Evolutionary conservation across 2,329 filamentous ascomycete genomes (phyloP).

Genomic region (Colletotrichum destructivum): DNA sequence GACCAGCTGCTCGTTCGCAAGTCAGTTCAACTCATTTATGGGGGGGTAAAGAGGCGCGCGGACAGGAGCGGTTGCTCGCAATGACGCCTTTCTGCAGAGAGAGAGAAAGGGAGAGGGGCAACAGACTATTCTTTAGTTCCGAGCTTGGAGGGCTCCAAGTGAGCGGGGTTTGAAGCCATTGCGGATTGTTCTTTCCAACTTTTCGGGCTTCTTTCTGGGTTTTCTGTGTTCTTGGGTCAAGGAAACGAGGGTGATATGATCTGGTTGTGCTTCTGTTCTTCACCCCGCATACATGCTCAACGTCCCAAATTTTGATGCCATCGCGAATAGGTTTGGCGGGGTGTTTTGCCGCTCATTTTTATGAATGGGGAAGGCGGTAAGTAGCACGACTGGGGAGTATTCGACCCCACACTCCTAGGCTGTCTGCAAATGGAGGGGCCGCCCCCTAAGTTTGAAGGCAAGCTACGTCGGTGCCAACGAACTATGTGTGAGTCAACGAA

Average conservation of each 20-base stretch:
- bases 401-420: neutral
- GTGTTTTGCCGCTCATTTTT: constrained; percentile 4
- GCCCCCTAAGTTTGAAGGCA: neutral
- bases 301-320: constrained; percentile 29
- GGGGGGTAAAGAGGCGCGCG: neutral
- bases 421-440: constrained; percentile 10
- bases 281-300: neutral
- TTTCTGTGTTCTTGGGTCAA: neutral
- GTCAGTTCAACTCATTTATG: constrained; percentile 31
- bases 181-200: neutral
- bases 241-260: neutral
- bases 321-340: constrained; percentile 36
- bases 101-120: constrained; percentile 21
- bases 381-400: too few species aligned
- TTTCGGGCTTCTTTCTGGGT: too few species aligned
- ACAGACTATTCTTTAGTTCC: constrained; percentile 93
- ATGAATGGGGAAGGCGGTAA: constrained; percentile 28
- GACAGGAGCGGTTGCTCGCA: neutral
- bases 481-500: too few species aligned
- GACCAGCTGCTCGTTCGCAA: constrained; percentile 74
- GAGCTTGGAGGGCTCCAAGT: constrained; percentile 83
- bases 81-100: constrained; percentile 3
- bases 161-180: constrained; percentile 64
- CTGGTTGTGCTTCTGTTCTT: neutral
- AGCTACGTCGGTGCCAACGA: too few species aligned